phyloP scores from a whole-genome alignment of 257 asterid species.

The Ballota nigra region DNA sequence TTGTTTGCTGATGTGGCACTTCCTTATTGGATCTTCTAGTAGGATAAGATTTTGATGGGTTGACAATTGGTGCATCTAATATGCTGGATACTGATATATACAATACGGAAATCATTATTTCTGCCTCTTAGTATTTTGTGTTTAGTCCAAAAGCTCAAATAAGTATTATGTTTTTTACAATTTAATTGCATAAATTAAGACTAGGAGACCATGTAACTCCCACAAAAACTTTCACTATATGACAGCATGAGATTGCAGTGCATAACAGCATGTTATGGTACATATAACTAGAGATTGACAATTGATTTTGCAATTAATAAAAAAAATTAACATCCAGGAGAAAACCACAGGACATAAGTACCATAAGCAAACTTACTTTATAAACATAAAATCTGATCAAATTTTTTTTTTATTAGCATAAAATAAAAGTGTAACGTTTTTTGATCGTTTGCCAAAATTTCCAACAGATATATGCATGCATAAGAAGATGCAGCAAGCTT shows the following conservation, averaged over 20 bases:
- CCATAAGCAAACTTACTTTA: not conserved
- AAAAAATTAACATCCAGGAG: not conserved
- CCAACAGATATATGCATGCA: no score
- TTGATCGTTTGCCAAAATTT: not conserved
- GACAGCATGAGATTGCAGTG: no score
- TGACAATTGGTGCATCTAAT: not conserved
- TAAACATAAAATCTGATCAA: no score
- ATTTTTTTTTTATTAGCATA: not conserved
- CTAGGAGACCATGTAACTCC: no score
- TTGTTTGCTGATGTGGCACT: constrained; percentile 52
- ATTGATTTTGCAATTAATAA: not conserved
- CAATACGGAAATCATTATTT: no score
- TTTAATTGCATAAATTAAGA: no score
- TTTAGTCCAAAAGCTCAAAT: not conserved
- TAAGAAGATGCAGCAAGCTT: not conserved
- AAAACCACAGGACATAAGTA: not conserved
- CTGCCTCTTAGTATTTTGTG: not conserved
- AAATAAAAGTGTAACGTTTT: not conserved
- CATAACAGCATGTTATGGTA: no score
- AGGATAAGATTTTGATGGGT: constrained; percentile 60
- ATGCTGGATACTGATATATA: no score
- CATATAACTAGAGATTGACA: no score
- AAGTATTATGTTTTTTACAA: no score
- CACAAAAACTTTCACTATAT: no score
- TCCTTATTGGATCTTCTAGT: constrained; percentile 33